Evolutionary conservation across 2,329 filamentous ascomycete species (phyloP).

Genomic region (Pseudopithomyces maydicus): DNA sequence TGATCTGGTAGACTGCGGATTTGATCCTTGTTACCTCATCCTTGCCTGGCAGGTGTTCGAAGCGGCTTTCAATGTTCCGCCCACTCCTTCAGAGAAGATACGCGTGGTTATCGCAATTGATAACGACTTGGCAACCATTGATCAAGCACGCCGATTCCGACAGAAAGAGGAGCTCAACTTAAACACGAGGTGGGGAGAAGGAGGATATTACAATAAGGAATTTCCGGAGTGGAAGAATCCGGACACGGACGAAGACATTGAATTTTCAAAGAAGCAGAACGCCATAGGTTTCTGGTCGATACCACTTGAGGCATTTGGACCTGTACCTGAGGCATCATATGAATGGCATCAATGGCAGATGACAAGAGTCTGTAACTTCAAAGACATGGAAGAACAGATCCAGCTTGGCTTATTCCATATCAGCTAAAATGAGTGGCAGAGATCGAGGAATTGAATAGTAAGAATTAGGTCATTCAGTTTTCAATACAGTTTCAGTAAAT

Average conservation of each 20-base stretch:
- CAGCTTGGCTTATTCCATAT: conserved; percentile 12
- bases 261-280: conserved; percentile 10
- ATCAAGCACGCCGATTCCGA: conserved; percentile 8
- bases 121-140: not conserved
- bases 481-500: no score
- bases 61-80: conserved; percentile 6
- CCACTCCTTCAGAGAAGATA: conserved; percentile 3
- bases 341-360: conserved; percentile 1
- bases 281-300: conserved; percentile 13
- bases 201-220: not conserved
- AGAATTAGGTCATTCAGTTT: no score
- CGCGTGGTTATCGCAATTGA: conserved; percentile 5
- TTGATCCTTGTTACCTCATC: conserved; percentile 7
- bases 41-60: conserved; percentile 15
- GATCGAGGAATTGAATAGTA: no score
- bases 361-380: conserved; percentile 4
- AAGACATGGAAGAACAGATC: conserved; percentile 5
- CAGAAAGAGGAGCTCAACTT: conserved; percentile 6
- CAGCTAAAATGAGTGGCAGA: not conserved
- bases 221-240: not conserved
- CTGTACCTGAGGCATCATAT: conserved; percentile 7
- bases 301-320: conserved; percentile 10
- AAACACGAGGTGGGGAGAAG: not conserved
- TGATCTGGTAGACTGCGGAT: conserved; percentile 4
- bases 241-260: conserved; percentile 6